phyloP scores from a whole-genome alignment of 2,329 filamentous ascomycete species.

The Neofusicoccum sp. region DNA sequence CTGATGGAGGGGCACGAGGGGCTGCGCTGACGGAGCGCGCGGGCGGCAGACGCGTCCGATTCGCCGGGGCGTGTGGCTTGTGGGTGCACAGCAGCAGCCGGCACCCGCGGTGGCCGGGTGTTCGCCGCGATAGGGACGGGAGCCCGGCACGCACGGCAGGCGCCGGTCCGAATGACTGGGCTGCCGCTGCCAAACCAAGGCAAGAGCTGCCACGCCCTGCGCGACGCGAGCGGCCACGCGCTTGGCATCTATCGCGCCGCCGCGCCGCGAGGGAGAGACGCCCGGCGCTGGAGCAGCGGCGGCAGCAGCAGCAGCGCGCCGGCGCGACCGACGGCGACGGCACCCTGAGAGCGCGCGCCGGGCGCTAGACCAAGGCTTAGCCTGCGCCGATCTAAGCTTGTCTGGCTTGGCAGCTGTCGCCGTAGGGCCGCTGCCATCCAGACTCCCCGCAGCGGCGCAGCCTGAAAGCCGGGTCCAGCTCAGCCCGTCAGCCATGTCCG shows the following conservation, averaged over 20 bases:
- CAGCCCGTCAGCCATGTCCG: background rate
- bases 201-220: background rate
- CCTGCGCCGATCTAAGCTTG: constrained; percentile 8
- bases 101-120: background rate
- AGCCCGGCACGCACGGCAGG: constrained; percentile 8
- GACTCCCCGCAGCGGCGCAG: constrained; percentile 15
- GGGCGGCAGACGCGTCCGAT: background rate
- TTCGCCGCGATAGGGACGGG: background rate
- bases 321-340: background rate
- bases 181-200: background rate
- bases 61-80: background rate
- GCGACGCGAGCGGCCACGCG: background rate
- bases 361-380: constrained; percentile 9
- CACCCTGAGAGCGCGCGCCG: background rate
- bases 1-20: background rate
- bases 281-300: too few relatives aligned
- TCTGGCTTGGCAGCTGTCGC: background rate
- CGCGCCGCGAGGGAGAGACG: too few relatives aligned
- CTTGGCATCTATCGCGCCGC: background rate
- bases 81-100: background rate
- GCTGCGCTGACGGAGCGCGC: background rate
- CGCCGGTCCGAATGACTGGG: constrained; percentile 7
- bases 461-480: background rate
- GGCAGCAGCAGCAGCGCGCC: background rate
- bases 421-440: background rate